phyloP scores from a whole-genome alignment of 2,329 filamentous ascomycete genomes.

The Ophiostoma angusticollis region DNA sequence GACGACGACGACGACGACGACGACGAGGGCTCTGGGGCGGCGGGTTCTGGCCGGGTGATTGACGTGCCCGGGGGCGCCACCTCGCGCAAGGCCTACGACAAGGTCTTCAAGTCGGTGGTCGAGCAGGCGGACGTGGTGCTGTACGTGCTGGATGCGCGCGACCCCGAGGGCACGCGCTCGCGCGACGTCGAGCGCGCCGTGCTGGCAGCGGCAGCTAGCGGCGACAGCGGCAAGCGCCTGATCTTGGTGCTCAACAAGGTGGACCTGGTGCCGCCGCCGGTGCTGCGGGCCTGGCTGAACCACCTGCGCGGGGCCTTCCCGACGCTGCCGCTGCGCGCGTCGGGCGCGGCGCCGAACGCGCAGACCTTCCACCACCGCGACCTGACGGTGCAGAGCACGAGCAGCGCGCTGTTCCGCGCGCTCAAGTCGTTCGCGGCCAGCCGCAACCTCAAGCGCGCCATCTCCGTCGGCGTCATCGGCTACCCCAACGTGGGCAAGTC shows the following conservation, averaged over 20 bases:
- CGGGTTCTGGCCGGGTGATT: slow-evolving; percentile 33
- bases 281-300: slow-evolving; percentile 72
- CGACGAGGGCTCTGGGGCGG: slow-evolving; percentile 33
- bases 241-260: slow-evolving; percentile 95
- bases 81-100: slow-evolving; percentile 83
- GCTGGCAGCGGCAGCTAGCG: slow-evolving; percentile 67
- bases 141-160: slow-evolving; percentile 84
- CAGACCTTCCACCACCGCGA: slow-evolving; percentile 88
- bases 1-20: slow-evolving; percentile 45
- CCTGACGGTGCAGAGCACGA: slow-evolving; percentile 74
- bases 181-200: slow-evolving; percentile 82
- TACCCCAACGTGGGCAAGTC: slow-evolving; percentile 96
- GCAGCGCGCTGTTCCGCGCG: slow-evolving; percentile 71
- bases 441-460: slow-evolving; percentile 74
- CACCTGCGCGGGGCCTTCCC: slow-evolving; percentile 84
- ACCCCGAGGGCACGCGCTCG: slow-evolving; percentile 81
- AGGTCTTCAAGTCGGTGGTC: slow-evolving; percentile 88
- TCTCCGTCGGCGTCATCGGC: slow-evolving; percentile 86
- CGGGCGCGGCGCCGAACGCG: slow-evolving; percentile 68
- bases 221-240: slow-evolving; percentile 52
- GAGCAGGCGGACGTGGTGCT: slow-evolving; percentile 81
- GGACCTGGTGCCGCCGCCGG: slow-evolving; percentile 70
- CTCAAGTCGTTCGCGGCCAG: slow-evolving; percentile 78
- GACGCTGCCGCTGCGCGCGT: slow-evolving; percentile 77
- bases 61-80: slow-evolving; percentile 40